A percentile compares a stretch with the other conserved stretches of the same genome.
phyloP scores from a whole-genome alignment of 495 filamentous ascomycete species.

The Rostrohypoxylon terebratum region DNA sequence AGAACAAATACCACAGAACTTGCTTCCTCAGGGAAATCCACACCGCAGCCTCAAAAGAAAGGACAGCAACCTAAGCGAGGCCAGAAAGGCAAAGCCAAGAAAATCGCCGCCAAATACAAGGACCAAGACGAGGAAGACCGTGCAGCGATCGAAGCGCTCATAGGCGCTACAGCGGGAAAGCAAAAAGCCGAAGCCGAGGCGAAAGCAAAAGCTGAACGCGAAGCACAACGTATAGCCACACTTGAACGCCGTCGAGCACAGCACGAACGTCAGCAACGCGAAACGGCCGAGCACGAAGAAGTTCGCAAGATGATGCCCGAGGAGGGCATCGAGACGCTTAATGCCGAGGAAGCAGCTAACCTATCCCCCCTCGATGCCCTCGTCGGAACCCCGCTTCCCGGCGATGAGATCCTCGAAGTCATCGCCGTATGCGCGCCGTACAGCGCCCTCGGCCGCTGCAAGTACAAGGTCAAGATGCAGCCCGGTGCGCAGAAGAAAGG shows the following conservation, averaged over 20 bases:
- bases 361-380: conserved; percentile 76
- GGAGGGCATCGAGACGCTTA: conserved; percentile 58
- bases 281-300: conserved; percentile 73
- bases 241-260: conserved; percentile 79
- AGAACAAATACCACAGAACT: conserved; percentile 25
- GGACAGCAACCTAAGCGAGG: conserved; percentile 70
- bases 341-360: conserved; percentile 67
- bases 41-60: conserved; percentile 52
- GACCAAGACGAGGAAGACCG: conserved; percentile 96
- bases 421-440: conserved; percentile 94
- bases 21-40: conserved; percentile 43
- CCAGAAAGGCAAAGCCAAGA: conserved; percentile 86
- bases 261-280: conserved; percentile 75
- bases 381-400: conserved; percentile 78
- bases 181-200: conserved; percentile 66
- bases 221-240: conserved; percentile 72
- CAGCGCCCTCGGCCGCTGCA: conserved; percentile 78
- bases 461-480: conserved; percentile 93
- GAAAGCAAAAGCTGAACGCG: conserved; percentile 61
- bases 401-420: conserved; percentile 89
- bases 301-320: conserved; percentile 67
- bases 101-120: conserved; percentile 89
- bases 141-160: conserved; percentile 79
- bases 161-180: conserved; percentile 74
- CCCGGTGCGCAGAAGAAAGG: conserved; percentile 92